Base-by-base conservation (phyloP, 495 filamentous ascomycete genomes). In the Podospora pseudopauciseta region DNA sequence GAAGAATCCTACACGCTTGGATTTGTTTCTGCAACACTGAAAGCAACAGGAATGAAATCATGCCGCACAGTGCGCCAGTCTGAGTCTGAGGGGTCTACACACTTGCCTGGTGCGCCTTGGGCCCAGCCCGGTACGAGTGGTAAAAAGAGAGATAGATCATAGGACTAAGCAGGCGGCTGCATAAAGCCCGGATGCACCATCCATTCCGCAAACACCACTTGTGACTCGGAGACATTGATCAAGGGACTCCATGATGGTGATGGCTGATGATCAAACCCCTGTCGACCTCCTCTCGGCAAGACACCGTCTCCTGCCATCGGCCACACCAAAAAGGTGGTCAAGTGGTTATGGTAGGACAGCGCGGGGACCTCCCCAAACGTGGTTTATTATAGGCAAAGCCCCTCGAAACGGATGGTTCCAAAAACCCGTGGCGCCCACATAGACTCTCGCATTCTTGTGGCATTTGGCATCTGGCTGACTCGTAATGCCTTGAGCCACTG, bases 31-130 rank as follows among this genome's bases (percentile, higher is more conserved):
- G 39, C 39, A 49, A 49, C 39, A 13, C 39, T 49, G 39, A 49
- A 49, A 49, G 54, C 27, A 18, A 60, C 64, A 44, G 64, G 64
- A 66, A 60, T 70, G 68, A 55, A 63, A 66, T 70, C 68, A 64
- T 70, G 60, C 64, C 64, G 68, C 68, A 66, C 64, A 70, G 68
- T 28, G 63, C 61, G 63, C 63, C 63, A 27, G n/a, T 55, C 32
- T 27, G 6, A 49, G 44, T 11, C 62, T 23, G 23, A 23, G 23
- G 23, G 23, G 23, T 23, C 53, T n/a, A 63, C 56, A 13, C 65
- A 54, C 26, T 70, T 34, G 11, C 30, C 30, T 28, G 7, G 30
- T 32, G 30, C 30, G 30, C 30, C 15, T 49, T 49, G 7, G 39
- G 13, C 13, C 2, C 9, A 49, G 39, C 39, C 39, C 39, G 39